These are phyloP conservation scores for Calonectria fujianensis DNA, from an alignment of 2,329 filamentous ascomycete genomes.

Conservation along the genomic window DNA sequence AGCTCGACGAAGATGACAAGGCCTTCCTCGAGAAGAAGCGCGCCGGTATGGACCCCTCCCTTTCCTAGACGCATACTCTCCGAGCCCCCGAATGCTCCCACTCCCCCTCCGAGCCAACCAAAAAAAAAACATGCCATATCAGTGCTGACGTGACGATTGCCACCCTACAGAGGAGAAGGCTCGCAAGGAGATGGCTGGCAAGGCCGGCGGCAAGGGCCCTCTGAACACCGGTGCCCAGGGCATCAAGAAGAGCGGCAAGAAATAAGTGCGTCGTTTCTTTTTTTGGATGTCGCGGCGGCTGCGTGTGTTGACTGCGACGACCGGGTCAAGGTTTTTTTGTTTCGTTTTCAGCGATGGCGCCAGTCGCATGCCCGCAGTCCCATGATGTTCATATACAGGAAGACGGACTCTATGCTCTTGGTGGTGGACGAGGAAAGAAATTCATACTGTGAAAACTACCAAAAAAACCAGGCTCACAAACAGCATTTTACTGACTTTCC, in stretches of 20 bases:
- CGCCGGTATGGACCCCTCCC: slow-evolving; percentile 77
- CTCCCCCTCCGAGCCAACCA: slow-evolving; percentile 2
- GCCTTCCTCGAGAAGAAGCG: slow-evolving; percentile 89
- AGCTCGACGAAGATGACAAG: slow-evolving; percentile 90
- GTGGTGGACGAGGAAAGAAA: slow-evolving; percentile 56
- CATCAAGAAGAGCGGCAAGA: slow-evolving; percentile 99
- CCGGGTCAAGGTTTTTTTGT: slow-evolving; percentile 30
- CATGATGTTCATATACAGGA: slow-evolving; percentile 41
- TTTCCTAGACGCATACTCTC: neutral
- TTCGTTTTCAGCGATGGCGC: slow-evolving; percentile 42
- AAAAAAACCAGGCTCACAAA: slow-evolving; percentile 39
- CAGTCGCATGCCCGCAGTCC: slow-evolving; percentile 43
- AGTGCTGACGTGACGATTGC: slow-evolving; percentile 45
- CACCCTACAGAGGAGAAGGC: slow-evolving; percentile 83
- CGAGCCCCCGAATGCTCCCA: neutral
- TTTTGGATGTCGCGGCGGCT: slow-evolving; percentile 26
- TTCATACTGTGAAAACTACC: slow-evolving; percentile 46
- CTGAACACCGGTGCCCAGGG: slow-evolving; percentile 89
- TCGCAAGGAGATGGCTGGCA: slow-evolving; percentile 87
- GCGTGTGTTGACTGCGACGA: slow-evolving; percentile 30
- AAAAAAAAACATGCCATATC: slow-evolving; percentile 1
- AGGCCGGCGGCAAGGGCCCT: slow-evolving; percentile 91
- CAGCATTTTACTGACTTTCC: slow-evolving; percentile 11
- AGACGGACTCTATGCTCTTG: slow-evolving; percentile 43
- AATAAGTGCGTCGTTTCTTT: slow-evolving; percentile 71